Percentiles rank a stretch among this genome's conserved stretches.
These are phyloP conservation scores for Barnettozyma botsteinii DNA, from an alignment of 805 yeast genomes.

Conservation along the genomic window DNA sequence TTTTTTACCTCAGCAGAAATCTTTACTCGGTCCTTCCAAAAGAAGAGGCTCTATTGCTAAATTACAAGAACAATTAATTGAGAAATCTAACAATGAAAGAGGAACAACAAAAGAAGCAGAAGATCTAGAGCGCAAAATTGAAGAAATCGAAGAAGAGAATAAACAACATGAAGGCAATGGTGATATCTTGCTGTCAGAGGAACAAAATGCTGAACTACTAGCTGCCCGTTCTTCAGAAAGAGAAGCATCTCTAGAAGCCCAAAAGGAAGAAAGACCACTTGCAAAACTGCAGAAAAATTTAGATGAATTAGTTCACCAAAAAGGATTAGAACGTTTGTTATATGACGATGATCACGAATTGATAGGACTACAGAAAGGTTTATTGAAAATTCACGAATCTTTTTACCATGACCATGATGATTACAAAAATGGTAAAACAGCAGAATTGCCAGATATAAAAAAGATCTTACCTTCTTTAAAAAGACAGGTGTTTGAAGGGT, in stretches of 20 bases:
- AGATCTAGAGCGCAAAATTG: constrained; percentile 23
- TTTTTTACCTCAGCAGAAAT: constrained; percentile 76
- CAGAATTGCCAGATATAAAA: constrained; percentile 57
- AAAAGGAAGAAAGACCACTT: constrained; percentile 75
- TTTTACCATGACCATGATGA: constrained; percentile 46
- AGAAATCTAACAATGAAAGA: constrained; percentile 13
- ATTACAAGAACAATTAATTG: constrained; percentile 40
- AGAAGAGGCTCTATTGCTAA: constrained; percentile 51
- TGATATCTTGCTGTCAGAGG: constrained; percentile 29
- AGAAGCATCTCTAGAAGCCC: constrained; percentile 68
- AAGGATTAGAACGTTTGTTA: constrained; percentile 37
- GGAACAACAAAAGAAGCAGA: constrained; percentile 28
- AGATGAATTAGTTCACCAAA: constrained; percentile 31
- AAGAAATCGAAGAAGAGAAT: constrained; percentile 28
- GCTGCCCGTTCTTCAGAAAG: constrained; percentile 44
- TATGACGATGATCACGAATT: constrained; percentile 82
- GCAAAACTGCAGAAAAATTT: constrained; percentile 76
- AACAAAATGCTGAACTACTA: constrained; percentile 27
- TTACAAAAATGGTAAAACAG: constrained; percentile 23
- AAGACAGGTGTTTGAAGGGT: constrained; percentile 55
- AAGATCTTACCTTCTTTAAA: constrained; percentile 74
- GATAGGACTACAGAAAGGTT: constrained; percentile 50
- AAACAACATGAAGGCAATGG: constrained; percentile 25
- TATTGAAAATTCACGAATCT: constrained; percentile 56
- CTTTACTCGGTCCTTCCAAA: constrained; percentile 55